Base-by-base conservation (phyloP, 2,329 filamentous ascomycete genomes). In the Epichloe scottii region DNA sequence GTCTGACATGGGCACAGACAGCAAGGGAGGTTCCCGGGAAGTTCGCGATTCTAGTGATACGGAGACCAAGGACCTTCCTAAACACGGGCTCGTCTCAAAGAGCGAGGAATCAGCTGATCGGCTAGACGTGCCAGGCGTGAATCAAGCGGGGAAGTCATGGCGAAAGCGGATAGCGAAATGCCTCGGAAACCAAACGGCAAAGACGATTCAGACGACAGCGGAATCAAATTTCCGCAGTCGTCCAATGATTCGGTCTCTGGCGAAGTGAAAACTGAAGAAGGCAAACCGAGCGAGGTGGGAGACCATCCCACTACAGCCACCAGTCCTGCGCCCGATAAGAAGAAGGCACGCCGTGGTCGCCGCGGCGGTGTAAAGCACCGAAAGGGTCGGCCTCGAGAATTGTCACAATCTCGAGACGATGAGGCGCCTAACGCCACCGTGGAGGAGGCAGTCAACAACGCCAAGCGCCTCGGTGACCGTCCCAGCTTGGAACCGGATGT, bases 281-380 rank as follows among this genome's bases (percentile, higher is more conserved):
- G 37, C 6, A 49, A 44, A 19, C 14, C 33, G 21, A 51, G 48
- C 6, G 38, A 50, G 10, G 46, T 23, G 10, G 26, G n/a, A n/a
- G 45, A 47, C 11, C 39, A 45, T 21, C 38, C 41, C 14, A 5
- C 41, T 7, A 26, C 39, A 3, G 46, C 41, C 6, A 15, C 37
- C 10, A 44, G 47, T 30, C 23, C 46, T 21, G 39, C 26, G 21
- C 50, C 52, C 10, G 52, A 82, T 59, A 84, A 84, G 65, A 84
- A 81, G 62, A 87, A 84, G 63, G 75, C 78, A 0, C 83, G 85
- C 51, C 75, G 85, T 51, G 86, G 86, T 4, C 76, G 79, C n/a
- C 77, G 86, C 46, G 86, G 85, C 21, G 85, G 86, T 2, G 77
- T 78, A 17, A 83, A 84, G 62, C 81, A 85, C 53, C 78, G 79